These are phyloP conservation scores for Plenodomus lindquistii DNA, from an alignment of 2,329 filamentous ascomycete species.

Conservation along the genomic window DNA sequence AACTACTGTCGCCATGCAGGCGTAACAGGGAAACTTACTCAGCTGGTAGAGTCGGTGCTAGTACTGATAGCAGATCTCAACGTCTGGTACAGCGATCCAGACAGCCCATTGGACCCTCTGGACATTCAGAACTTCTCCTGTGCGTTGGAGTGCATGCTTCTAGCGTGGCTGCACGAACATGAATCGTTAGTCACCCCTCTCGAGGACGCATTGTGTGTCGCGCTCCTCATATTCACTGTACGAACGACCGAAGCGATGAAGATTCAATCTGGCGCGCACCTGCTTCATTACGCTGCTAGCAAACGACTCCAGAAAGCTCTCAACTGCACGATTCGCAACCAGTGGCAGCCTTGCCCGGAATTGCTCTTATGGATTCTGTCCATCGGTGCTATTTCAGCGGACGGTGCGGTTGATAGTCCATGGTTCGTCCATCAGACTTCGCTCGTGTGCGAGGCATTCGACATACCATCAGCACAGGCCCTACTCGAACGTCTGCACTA, in stretches of 20 bases:
- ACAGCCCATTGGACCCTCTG: slow-evolving; percentile 38
- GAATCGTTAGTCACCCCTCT: slow-evolving; percentile 31
- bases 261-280: slow-evolving; percentile 25
- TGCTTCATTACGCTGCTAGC: slow-evolving; percentile 38
- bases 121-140: slow-evolving; percentile 44
- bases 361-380: slow-evolving; percentile 44
- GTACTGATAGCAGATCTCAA: slow-evolving; percentile 43
- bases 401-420: slow-evolving; percentile 32
- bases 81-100: slow-evolving; percentile 35
- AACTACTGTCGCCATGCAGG: slow-evolving; percentile 34
- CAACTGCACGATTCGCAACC: slow-evolving; percentile 34
- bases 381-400: slow-evolving; percentile 41
- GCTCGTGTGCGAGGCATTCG: slow-evolving; percentile 37
- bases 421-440: slow-evolving; percentile 43
- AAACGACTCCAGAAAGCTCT: slow-evolving; percentile 41
- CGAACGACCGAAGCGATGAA: slow-evolving; percentile 41
- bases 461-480: slow-evolving; percentile 26
- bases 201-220: slow-evolving; percentile 42
- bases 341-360: slow-evolving; percentile 40
- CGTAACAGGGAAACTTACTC: slow-evolving; percentile 33
- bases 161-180: slow-evolving; percentile 38
- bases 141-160: slow-evolving; percentile 36
- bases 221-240: slow-evolving; percentile 43
- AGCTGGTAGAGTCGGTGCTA: slow-evolving; percentile 33
- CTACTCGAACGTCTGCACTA: slow-evolving; percentile 36